Base-by-base conservation (phyloP, 805 yeast species). In the Lachancea sp. region DNA sequence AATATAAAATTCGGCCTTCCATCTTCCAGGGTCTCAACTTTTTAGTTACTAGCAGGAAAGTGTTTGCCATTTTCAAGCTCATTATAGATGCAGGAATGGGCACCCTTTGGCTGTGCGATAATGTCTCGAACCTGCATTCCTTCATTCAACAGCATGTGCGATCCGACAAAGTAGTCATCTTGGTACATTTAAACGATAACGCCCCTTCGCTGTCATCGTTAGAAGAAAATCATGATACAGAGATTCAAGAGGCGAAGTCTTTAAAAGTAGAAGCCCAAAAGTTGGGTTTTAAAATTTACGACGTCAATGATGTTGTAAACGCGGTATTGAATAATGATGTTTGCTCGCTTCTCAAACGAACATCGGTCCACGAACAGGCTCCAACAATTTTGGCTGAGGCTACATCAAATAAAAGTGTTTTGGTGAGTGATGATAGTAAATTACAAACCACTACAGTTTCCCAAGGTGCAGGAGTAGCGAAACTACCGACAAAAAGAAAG, bases 241-340 rank as follows among this genome's bases (percentile, higher is more conserved):
- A 35, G 8, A 17, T 35, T 7, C 24, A 35, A 25, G 33, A 35
- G 20, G 31, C 50, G 12, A 31, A 38, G 26, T 23, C 31, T 1
- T 35, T 52, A 42, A 47, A 47, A 16, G 50, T 46, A 5, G 51
- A 48, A 16, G 54, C 49, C 7, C 45, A 46, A 24, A 25, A 39
- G 2, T 38, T 55, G 8, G 57, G 55, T 2, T 25, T 47, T 3
- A 48, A 47, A 32, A 34, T 54, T 3, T 41, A 53, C 9, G 51
- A 56, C 3, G 45, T 54, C 5, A 54, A 56, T n/a, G 63, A 60
- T 35, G 42, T 65, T 25, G 48, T 56, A 21, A 45, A 49, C 15
- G 51, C 61, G 5, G 54, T 60, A 1, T 36, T 49, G 8, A 36
- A 49, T 1, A 39, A 52, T 13, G 45, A 56, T 29, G 8, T 40